Evolutionary conservation across 257 asterid species (phyloP).

Genomic region (Przewalskia tangutica): DNA sequence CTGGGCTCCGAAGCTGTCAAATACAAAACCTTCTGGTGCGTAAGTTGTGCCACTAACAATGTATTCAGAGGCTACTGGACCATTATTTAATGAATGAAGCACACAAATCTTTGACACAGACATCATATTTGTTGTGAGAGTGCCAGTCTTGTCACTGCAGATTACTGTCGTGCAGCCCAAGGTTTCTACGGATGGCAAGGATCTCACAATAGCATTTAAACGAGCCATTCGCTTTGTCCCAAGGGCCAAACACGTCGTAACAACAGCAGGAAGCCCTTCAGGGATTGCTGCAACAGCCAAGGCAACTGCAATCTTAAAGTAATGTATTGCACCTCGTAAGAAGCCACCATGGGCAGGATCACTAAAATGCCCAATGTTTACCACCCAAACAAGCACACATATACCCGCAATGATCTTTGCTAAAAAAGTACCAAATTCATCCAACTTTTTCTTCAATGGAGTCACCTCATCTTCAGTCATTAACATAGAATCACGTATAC

Average conservation of each 20-base stretch:
- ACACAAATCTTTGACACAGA: slow-evolving; percentile 95
- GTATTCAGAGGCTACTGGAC: slow-evolving; percentile 63
- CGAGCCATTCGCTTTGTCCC: slow-evolving; percentile 99
- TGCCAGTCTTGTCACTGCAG: slow-evolving; percentile 99
- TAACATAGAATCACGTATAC: slow-evolving; percentile 95
- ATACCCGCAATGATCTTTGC: slow-evolving; percentile 99
- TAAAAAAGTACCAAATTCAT: slow-evolving; percentile 89
- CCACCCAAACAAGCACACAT: slow-evolving; percentile 92
- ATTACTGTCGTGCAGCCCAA: slow-evolving; percentile 99
- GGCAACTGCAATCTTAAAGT: slow-evolving; percentile 99
- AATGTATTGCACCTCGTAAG: slow-evolving; percentile 90
- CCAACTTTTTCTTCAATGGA: slow-evolving; percentile 94
- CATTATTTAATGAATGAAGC: slow-evolving; percentile 59
- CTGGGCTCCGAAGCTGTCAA: slow-evolving; percentile 58
- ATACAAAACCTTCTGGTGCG: slow-evolving; percentile 90
- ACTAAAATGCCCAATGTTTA: slow-evolving; percentile 92
- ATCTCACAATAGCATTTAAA: slow-evolving; percentile 94
- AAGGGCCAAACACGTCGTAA: slow-evolving; percentile 98
- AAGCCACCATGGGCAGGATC: slow-evolving; percentile 98
- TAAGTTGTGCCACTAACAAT: slow-evolving; percentile 83
- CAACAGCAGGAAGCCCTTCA: slow-evolving; percentile 99
- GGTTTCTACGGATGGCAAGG: slow-evolving; percentile 98
- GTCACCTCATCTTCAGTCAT: slow-evolving; percentile 94
- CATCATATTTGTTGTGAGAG: slow-evolving; percentile 99
- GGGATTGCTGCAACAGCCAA: slow-evolving; percentile 99